Evolutionary conservation across 75 land plant genomes (phyloP).

Genomic region (Larix kaempferi): DNA sequence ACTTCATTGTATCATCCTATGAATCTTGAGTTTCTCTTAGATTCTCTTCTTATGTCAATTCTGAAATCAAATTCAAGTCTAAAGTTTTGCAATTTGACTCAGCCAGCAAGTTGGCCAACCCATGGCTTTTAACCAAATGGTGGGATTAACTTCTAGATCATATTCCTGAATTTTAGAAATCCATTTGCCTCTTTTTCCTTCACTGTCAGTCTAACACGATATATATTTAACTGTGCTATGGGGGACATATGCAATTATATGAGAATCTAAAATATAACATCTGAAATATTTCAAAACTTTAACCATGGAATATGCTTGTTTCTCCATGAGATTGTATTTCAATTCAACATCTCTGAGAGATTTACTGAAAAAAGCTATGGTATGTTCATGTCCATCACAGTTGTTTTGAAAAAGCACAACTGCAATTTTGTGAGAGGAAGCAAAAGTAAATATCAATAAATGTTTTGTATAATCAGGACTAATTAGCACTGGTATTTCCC

Average conservation of each 20-base stretch:
- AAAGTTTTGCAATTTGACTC: too few relatives aligned
- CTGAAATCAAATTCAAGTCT: too few relatives aligned
- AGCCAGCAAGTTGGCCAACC: too few relatives aligned
- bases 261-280: neutral
- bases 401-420: neutral
- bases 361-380: neutral
- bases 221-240: fast-evolving
- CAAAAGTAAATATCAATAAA: neutral
- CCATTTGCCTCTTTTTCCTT: neutral
- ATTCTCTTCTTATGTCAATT: too few relatives aligned
- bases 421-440: neutral
- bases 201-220: neutral
- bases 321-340: neutral
- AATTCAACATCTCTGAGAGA: neutral
- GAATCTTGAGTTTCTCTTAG: too few relatives aligned
- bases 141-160: neutral
- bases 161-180: neutral
- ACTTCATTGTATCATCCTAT: too few relatives aligned
- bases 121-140: neutral
- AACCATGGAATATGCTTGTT: neutral
- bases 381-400: neutral
- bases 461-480: neutral
- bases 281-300: neutral
- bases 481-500: fast-evolving
- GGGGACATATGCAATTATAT: neutral